phyloP scores from a whole-genome alignment of 192 early-diverging fungal genomes.

The Coemansia sp. region DNA sequence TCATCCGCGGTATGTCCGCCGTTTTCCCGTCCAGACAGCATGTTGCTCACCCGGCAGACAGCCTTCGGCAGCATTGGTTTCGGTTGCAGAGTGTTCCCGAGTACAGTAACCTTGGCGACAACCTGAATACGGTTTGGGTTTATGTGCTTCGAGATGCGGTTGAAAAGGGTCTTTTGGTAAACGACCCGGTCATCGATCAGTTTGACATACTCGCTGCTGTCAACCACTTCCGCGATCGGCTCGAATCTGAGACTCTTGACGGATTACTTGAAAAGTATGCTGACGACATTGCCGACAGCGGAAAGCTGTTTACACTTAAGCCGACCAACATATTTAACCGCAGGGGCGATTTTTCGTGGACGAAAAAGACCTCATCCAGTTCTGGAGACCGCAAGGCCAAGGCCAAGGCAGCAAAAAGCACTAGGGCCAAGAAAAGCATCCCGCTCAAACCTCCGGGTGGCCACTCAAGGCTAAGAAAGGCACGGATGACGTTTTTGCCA shows the following conservation, averaged over 20 bases:
- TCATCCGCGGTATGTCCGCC: neutral
- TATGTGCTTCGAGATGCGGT: slow-evolving; percentile 38
- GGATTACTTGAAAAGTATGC: slow-evolving; percentile 18
- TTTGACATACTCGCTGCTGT: slow-evolving; percentile 20
- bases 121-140: slow-evolving; percentile 21
- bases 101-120: neutral
- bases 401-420: neutral
- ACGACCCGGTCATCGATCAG: slow-evolving; percentile 16
- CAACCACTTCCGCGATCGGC: slow-evolving; percentile 17
- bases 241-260: slow-evolving; percentile 15
- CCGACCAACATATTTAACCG: neutral
- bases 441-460: neutral
- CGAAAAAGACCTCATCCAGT: neutral
- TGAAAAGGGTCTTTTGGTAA: slow-evolving; percentile 8
- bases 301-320: neutral
- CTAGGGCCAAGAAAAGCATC: neutral
- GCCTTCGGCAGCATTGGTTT: slow-evolving; percentile 19
- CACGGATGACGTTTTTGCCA: slow-evolving; percentile 15
- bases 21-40: slow-evolving; percentile 27
- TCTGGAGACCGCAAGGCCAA: neutral
- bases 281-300: slow-evolving; percentile 12
- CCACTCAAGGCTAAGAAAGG: neutral
- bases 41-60: slow-evolving; percentile 8
- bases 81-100: slow-evolving; percentile 1
- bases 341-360: neutral